Conservation (phyloP, 2,329 filamentous ascomycete species). For the Aureobasidium namibiae region DNA sequence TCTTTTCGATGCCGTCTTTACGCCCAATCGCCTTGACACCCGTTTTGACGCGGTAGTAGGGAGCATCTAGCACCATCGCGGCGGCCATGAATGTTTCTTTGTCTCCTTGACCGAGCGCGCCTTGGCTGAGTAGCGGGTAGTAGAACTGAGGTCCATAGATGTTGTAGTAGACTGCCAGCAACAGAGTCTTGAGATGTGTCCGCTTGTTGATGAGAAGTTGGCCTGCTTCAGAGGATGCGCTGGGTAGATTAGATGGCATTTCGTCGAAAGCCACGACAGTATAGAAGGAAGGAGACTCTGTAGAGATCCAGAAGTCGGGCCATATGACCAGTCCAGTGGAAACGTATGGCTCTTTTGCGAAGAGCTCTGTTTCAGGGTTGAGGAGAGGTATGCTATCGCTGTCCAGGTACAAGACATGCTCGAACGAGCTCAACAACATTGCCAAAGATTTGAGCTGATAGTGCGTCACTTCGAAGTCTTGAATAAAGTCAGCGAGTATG, state of each 20-base stretch:
- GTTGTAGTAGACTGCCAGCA: conserved; percentile 43
- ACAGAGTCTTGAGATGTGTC: conserved; percentile 33
- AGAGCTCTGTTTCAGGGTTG: conserved; percentile 32
- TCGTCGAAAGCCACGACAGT: conserved; percentile 25
- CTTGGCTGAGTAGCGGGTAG: conserved; percentile 39
- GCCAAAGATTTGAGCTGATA: conserved; percentile 43
- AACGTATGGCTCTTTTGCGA: conserved; percentile 35
- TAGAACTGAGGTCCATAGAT: conserved; percentile 38
- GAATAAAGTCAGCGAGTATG: conserved; percentile 34
- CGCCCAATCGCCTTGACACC: conserved; percentile 15
- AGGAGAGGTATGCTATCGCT: conserved; percentile 39
- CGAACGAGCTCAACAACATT: conserved; percentile 42
- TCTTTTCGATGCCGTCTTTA: not conserved
- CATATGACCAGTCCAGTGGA: conserved; percentile 36
- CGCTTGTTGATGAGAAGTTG: conserved; percentile 39
- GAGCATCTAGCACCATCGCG: conserved; percentile 30
- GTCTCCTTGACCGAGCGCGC: conserved; percentile 41
- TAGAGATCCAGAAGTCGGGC: conserved; percentile 40
- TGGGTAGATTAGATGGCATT: conserved; percentile 29
- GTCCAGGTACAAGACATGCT: conserved; percentile 41
- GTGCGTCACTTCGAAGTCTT: conserved; percentile 18
- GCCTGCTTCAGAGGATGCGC: conserved; percentile 35
- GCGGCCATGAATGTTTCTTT: conserved; percentile 44
- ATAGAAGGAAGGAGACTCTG: conserved; percentile 32
- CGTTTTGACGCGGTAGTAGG: conserved; percentile 33